phyloP scores from a whole-genome alignment of 2,329 filamentous ascomycete species.

The Akanthomyces lecanii region DNA sequence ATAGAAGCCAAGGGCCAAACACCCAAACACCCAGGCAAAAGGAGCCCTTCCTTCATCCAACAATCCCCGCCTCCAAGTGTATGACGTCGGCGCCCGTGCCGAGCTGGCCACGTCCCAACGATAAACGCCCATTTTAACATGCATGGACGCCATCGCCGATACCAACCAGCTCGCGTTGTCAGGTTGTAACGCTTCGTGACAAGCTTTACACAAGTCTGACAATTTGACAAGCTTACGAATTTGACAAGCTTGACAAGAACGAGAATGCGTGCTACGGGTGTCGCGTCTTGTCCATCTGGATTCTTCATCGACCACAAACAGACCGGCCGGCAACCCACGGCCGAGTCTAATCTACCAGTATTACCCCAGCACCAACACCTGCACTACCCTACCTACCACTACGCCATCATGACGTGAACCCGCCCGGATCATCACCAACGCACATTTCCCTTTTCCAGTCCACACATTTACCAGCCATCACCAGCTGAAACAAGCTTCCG shows the following conservation, averaged over 20 bases:
- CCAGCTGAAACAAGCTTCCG: slow-evolving; percentile 1
- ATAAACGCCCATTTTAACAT: not conserved
- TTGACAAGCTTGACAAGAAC: not conserved
- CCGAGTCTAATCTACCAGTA: not conserved
- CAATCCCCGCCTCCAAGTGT: slow-evolving; percentile 1
- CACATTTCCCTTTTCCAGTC: not conserved
- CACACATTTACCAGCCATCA: not conserved
- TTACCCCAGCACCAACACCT: not conserved
- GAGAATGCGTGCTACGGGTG: too few relatives aligned
- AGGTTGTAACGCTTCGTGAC: too few relatives aligned
- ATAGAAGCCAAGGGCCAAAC: too few relatives aligned
- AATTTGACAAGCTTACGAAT: not conserved
- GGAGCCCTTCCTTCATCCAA: not conserved
- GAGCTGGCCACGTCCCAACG: not conserved
- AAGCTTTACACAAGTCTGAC: not conserved
- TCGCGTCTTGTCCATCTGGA: too few relatives aligned
- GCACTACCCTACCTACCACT: not conserved
- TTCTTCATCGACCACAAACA: too few relatives aligned
- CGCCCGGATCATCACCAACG: not conserved
- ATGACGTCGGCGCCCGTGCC: slow-evolving; percentile 13
- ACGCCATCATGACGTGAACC: slow-evolving; percentile 12
- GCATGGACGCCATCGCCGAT: not conserved
- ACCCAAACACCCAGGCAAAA: too few relatives aligned
- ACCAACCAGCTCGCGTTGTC: not conserved
- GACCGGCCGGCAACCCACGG: not conserved